Conservation (phyloP, 2,329 filamentous ascomycete genomes). For the Pseudogymnoascus sp. region DNA sequence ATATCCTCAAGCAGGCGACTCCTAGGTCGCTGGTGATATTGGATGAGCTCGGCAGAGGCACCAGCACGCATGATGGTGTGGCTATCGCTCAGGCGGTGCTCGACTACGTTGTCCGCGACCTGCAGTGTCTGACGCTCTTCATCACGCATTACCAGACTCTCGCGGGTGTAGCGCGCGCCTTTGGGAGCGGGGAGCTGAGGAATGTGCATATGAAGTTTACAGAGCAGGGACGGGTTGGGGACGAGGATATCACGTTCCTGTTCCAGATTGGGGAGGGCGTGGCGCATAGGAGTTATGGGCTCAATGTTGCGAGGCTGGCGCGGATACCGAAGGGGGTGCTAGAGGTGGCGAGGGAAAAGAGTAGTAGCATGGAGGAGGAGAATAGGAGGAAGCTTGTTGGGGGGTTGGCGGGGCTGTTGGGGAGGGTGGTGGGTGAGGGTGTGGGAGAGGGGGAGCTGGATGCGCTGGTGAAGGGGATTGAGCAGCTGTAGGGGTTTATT, state of each 20-base stretch:
- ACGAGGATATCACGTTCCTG: conserved; percentile 83
- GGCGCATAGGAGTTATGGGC: conserved; percentile 85
- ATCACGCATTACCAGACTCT: conserved; percentile 97
- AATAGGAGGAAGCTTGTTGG: conserved; percentile 54
- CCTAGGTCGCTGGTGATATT: conserved; percentile 80
- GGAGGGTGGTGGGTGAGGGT: conserved; percentile 18
- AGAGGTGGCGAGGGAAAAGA: conserved; percentile 72
- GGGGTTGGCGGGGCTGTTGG: conserved; percentile 23
- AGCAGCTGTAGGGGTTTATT: conserved; percentile 43
- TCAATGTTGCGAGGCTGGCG: conserved; percentile 86
- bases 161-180: conserved; percentile 58
- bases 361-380: conserved; percentile 67
- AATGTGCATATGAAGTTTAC: conserved; percentile 96
- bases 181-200: conserved; percentile 54
- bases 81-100: conserved; percentile 92
- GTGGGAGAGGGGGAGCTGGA: conserved; percentile 18
- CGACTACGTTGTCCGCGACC: conserved; percentile 68
- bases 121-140: conserved; percentile 76
- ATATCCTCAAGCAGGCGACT: conserved; percentile 84
- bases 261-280: conserved; percentile 90
- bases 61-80: conserved; percentile 89
- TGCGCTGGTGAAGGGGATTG: conserved; percentile 34
- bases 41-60: conserved; percentile 89
- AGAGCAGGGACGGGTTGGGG: conserved; percentile 33
- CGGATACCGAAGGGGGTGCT: conserved; percentile 70